phyloP scores from a whole-genome alignment of 768 basidiomycete species.

The Rhizopogon vesiculosus region DNA sequence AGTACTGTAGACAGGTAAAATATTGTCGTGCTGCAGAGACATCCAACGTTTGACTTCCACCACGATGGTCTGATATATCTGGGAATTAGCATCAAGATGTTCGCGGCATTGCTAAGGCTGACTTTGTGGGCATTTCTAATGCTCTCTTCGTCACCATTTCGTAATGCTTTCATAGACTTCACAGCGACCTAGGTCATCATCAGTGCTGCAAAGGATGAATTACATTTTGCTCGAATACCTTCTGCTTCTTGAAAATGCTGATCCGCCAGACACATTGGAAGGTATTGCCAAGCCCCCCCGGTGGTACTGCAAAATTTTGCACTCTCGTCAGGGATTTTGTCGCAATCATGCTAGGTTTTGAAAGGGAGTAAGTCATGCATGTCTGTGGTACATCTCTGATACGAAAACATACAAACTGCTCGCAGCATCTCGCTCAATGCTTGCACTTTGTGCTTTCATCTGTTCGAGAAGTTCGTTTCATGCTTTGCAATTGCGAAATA shows the following conservation, averaged over 20 bases:
- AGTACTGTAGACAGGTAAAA: conserved; percentile 14
- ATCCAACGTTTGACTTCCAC: conserved; percentile 16
- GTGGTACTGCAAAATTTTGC: background rate
- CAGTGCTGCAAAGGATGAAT: background rate
- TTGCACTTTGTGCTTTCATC: background rate
- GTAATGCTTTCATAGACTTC: background rate
- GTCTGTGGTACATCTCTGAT: background rate
- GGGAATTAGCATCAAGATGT: background rate
- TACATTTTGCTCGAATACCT: background rate
- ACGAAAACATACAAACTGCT: background rate
- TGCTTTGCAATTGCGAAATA: background rate
- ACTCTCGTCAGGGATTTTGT: background rate
- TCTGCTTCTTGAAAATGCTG: background rate
- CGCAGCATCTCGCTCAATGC: background rate
- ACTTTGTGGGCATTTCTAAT: background rate
- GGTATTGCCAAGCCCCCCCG: background rate
- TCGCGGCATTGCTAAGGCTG: background rate
- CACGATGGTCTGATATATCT: background rate
- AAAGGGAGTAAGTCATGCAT: background rate
- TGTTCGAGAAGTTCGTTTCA: background rate
- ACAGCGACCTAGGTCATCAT: background rate
- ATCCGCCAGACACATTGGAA: background rate
- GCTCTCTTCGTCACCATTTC: background rate
- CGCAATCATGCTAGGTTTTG: background rate
- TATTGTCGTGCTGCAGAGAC: conserved; percentile 13